phyloP scores from a whole-genome alignment of 2,329 filamentous ascomycete genomes.

The Phaeosphaeria sp. region DNA sequence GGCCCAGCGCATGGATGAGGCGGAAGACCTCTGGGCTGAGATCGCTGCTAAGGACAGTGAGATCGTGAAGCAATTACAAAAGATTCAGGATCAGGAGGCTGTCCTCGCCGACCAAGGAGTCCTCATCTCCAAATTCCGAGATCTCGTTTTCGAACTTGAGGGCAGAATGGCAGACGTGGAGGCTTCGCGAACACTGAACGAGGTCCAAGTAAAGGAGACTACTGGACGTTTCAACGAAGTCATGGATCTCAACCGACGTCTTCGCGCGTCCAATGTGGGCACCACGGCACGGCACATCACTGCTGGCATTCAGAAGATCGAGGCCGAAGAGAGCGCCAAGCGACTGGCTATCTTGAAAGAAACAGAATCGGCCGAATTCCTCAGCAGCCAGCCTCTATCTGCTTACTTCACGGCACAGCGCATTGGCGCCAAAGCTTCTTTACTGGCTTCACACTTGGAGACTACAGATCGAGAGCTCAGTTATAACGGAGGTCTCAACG shows the following conservation, averaged over 20 bases:
- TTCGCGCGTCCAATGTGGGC: constrained; percentile 88
- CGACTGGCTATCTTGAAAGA: constrained; percentile 73
- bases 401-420: constrained; percentile 88
- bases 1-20: constrained; percentile 88
- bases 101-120: constrained; percentile 87
- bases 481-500: constrained; percentile 73
- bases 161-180: constrained; percentile 89
- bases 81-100: constrained; percentile 77
- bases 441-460: constrained; percentile 19
- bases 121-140: constrained; percentile 84
- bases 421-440: constrained; percentile 79
- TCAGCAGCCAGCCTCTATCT: constrained; percentile 83
- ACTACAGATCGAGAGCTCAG: constrained; percentile 65
- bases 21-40: constrained; percentile 93
- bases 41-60: constrained; percentile 86
- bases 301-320: constrained; percentile 82
- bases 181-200: constrained; percentile 88
- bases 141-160: constrained; percentile 85
- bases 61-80: constrained; percentile 80
- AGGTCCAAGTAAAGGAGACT: constrained; percentile 89
- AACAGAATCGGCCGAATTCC: constrained; percentile 65
- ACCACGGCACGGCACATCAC: constrained; percentile 95
- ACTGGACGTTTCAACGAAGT: constrained; percentile 88
- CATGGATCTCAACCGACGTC: constrained; percentile 94
- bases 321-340: constrained; percentile 86